A percentile compares a stretch with the other conserved stretches of the same genome.
Conservation (phyloP, 2,329 filamentous ascomycete species). For the Penicillium sumatraense region DNA sequence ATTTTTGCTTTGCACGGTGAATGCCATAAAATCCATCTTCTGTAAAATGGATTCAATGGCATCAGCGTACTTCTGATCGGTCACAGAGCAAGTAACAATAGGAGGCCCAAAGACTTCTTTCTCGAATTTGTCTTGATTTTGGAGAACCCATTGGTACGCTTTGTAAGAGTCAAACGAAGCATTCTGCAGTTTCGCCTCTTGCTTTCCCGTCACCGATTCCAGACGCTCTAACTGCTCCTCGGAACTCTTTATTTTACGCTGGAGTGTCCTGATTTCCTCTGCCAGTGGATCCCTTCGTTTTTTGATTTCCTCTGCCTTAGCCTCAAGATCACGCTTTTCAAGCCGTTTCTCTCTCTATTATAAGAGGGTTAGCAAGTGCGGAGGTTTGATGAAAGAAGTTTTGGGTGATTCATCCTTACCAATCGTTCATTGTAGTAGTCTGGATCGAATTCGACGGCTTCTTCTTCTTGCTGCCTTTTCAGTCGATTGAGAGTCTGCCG, state of each 20-base stretch:
- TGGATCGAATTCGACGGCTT: slow-evolving; percentile 70
- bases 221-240: slow-evolving; percentile 62
- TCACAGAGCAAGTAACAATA: slow-evolving; percentile 78
- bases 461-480: slow-evolving; percentile 66
- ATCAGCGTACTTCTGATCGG: slow-evolving; percentile 68
- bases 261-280: slow-evolving; percentile 40
- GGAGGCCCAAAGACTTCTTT: slow-evolving; percentile 80
- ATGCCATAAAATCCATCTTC: slow-evolving; percentile 58
- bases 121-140: slow-evolving; percentile 71
- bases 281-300: slow-evolving; percentile 37
- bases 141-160: slow-evolving; percentile 82
- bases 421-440: slow-evolving; percentile 73
- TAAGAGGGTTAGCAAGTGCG: slow-evolving; percentile 26
- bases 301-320: slow-evolving; percentile 49
- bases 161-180: slow-evolving; percentile 66
- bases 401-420: slow-evolving; percentile 53
- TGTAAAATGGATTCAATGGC: slow-evolving; percentile 64
- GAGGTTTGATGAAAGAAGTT: neutral
- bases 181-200: slow-evolving; percentile 67
- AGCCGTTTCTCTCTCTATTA: slow-evolving; percentile 61
- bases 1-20: slow-evolving; percentile 75
- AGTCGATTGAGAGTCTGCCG: slow-evolving; percentile 64
- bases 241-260: slow-evolving; percentile 44
- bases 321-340: slow-evolving; percentile 39
- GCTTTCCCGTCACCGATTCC: slow-evolving; percentile 75